Evolutionary conservation across 148 eudicot species (phyloP).

Genomic region (Arctostaphylos glauca): DNA sequence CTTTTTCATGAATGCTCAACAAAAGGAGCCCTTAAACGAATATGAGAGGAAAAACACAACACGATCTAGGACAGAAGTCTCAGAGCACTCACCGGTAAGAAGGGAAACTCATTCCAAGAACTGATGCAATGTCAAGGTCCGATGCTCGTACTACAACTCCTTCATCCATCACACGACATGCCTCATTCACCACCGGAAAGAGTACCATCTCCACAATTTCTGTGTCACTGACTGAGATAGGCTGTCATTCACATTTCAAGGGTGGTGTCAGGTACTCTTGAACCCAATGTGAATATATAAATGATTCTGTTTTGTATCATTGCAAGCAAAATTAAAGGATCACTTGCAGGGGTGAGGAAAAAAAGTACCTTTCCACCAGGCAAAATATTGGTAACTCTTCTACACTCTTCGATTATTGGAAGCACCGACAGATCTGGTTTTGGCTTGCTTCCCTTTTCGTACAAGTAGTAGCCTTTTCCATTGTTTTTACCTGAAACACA

Average conservation of each 20-base stretch:
- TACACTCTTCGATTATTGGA: conserved; percentile 77
- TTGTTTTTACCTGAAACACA: conserved; percentile 68
- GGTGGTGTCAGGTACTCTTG: conserved; percentile 6
- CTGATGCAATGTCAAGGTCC: conserved; percentile 87
- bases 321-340: background rate
- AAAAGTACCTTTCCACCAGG: conserved; percentile 78
- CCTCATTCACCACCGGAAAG: conserved; percentile 95
- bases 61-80: background rate
- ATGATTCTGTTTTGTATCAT: background rate
- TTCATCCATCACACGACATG: conserved; percentile 90
- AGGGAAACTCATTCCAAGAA: conserved; percentile 98
- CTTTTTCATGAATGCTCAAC: background rate
- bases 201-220: conserved; percentile 91
- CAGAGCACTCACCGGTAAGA: conserved; percentile 69
- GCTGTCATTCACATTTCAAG: conserved; percentile 48
- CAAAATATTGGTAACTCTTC: conserved; percentile 69
- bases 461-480: conserved; percentile 82
- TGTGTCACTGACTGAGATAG: conserved; percentile 69
- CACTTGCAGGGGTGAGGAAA: conserved; percentile 3
- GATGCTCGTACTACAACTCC: conserved; percentile 89
- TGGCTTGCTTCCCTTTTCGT: conserved; percentile 91
- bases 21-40: background rate
- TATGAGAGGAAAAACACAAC: background rate
- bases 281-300: background rate
- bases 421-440: conserved; percentile 77